These are phyloP conservation scores for Debaryomyces udenii DNA, from an alignment of 1,139 yeast species.

Conservation along the genomic window DNA sequence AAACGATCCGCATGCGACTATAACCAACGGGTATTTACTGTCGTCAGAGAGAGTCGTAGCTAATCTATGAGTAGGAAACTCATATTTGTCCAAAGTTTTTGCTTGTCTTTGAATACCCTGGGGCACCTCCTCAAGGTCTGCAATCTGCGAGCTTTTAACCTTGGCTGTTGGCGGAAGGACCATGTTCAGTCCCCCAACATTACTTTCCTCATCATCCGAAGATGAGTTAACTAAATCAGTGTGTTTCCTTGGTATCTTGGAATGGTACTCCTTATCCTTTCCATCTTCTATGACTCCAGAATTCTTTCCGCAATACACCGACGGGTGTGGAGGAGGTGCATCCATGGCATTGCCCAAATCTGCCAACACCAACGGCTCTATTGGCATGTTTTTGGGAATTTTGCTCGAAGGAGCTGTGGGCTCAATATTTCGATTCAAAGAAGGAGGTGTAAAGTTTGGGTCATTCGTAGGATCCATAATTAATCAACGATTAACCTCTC, in stretches of 20 bases:
- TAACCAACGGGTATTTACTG: conserved; percentile 82
- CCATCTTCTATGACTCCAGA: conserved; percentile 7
- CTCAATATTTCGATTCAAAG: conserved; percentile 57
- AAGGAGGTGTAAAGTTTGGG: conserved; percentile 76
- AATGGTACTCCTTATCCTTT: conserved; percentile 23
- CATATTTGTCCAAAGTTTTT: conserved; percentile 61
- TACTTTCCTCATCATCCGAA: conserved; percentile 30
- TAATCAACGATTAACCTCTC: conserved; percentile 1
- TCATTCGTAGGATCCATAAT: conserved; percentile 80
- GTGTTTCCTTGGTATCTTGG: conserved; percentile 46
- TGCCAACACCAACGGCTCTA: conserved; percentile 73
- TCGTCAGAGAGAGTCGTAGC: conserved; percentile 73
- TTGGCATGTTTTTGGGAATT: conserved; percentile 78
- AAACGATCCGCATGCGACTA: conserved; percentile 97
- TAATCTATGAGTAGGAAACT: conserved; percentile 84
- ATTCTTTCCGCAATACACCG: conserved; percentile 18
- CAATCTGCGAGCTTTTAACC: conserved; percentile 71
- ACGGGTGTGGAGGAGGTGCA: conserved; percentile 68
- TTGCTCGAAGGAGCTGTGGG: conserved; percentile 74
- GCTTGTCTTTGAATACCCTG: conserved; percentile 92
- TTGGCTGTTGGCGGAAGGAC: conserved; percentile 49
- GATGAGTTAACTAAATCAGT: conserved; percentile 42
- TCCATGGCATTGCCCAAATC: conserved; percentile 72
- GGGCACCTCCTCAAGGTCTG: conserved; percentile 96
- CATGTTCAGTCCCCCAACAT: not conserved